phyloP scores from a whole-genome alignment of 1,139 yeast genomes.

The Saccharomyces pastorianus region DNA sequence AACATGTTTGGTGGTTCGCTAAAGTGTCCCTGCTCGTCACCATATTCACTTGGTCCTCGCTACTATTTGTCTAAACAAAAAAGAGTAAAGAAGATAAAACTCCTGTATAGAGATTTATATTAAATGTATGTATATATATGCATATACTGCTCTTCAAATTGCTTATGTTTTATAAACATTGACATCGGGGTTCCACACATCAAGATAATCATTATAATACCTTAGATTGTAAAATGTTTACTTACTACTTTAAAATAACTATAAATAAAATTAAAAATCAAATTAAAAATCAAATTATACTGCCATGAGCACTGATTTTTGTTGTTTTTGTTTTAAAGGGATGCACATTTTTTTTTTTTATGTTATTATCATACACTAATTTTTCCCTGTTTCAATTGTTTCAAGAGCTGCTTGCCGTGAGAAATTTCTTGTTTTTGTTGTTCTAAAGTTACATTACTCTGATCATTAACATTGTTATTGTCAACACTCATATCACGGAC shows the following conservation, averaged over 20 bases:
- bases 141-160: neutral
- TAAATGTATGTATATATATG: neutral
- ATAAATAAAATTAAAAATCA: neutral
- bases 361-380: neutral
- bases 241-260: neutral
- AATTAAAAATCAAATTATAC: neutral
- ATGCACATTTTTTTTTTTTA: neutral
- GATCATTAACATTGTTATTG: neutral
- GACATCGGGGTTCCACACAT: neutral
- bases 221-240: neutral
- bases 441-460: neutral
- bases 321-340: neutral
- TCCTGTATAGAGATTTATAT: neutral
- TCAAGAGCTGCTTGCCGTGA: conserved; percentile 28
- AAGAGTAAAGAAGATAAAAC: neutral
- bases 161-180: neutral
- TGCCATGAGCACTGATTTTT: neutral
- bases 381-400: conserved; percentile 25
- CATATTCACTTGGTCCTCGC: conserved; percentile 23
- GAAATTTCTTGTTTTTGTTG: conserved; percentile 10
- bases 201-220: neutral
- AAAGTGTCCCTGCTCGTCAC: conserved; percentile 48
- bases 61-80: neutral
- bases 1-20: conserved; percentile 93
- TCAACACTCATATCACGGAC: neutral